Conservation (phyloP, 768 basidiomycete genomes). For the Collybia nuda region DNA sequence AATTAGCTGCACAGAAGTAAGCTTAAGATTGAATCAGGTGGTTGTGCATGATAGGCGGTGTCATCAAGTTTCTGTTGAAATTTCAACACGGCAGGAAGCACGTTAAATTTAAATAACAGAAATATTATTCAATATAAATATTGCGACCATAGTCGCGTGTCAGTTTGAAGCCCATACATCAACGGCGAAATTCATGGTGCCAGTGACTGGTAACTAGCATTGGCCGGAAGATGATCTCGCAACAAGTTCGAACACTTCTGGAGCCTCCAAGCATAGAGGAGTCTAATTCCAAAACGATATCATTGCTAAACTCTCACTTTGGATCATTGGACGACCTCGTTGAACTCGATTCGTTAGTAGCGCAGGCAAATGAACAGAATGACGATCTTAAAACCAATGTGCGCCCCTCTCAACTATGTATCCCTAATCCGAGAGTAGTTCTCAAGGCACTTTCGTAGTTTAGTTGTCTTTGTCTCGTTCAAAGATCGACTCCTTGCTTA, state of each 20-base stretch:
- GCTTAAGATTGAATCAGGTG: too few relatives aligned
- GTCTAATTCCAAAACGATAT: conserved; percentile 32
- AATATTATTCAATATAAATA: too few relatives aligned
- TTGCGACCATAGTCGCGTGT: too few relatives aligned
- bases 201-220: too few relatives aligned
- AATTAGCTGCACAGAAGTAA: too few relatives aligned
- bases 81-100: too few relatives aligned
- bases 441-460: conserved; percentile 45
- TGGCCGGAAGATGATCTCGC: conserved; percentile 13
- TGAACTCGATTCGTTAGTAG: conserved; percentile 42
- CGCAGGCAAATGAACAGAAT: conserved; percentile 36
- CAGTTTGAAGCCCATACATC: too few relatives aligned
- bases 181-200: too few relatives aligned
- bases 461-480: conserved; percentile 58
- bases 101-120: too few relatives aligned
- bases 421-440: conserved; percentile 12
- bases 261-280: conserved; percentile 42
- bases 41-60: too few relatives aligned
- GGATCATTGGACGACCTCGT: conserved; percentile 50
- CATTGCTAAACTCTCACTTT: conserved; percentile 46
- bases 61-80: too few relatives aligned
- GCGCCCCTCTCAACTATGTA: conserved; percentile 25
- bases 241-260: conserved; percentile 47
- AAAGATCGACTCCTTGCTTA: conserved; percentile 44
- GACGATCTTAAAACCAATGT: conserved; percentile 45